Evolutionary conservation across 371 early-diverging fungal species (phyloP), one percentile per base, ranked within the genome.

Genomic region (Syncephalastrum sp.): DNA sequence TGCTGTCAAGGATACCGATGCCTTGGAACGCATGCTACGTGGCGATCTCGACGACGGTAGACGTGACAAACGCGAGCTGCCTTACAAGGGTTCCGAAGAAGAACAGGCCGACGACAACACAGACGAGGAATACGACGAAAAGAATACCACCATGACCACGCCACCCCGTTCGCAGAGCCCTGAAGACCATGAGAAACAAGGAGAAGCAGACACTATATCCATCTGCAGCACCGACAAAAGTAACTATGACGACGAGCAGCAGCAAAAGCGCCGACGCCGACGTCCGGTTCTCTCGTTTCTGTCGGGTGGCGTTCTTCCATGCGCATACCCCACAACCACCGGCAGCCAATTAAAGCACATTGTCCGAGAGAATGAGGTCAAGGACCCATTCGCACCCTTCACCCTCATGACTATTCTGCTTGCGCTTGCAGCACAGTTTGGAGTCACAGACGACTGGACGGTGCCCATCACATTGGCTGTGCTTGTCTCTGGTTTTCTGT

Each of bases 401-500:
- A 67, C 71, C 19, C 47, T 63, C 25, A 57, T 69, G 63, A 64
- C 75, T 46, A 51, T 75, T 23, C 53, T 70, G 14, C 56, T 79
- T 27, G 72, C 70, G 8, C 53, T 70, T 45, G 69, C 75, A 5
- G 67, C 75, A 5, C 64, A 63, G 43, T 47, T 74, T 46, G 73
- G 75, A 5, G 56, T 79, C 44, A 79, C 76, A 0, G 80, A 79
- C 57, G 80, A 79, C 42, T 79, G 80, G 80, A 79, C 75, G 7
- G 57, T 76, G 8, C 80, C 80, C 5, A 66, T 79, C 43, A 70
- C 76, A 13, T 53, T 79, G 41, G 74, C 76, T 7, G 69, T 67
- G 21, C 54, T 75, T 38, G 75, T 74, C 23, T 74, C 73, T 15
- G 59, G 69, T 2, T 74, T 75, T 56, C 59, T 79, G 16, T 76